A percentile compares a stretch with the other conserved stretches of the same genome.
Evolutionary conservation across 2,329 filamentous ascomycete species (phyloP).

Genomic region (Apiospora kogelbergensis): DNA sequence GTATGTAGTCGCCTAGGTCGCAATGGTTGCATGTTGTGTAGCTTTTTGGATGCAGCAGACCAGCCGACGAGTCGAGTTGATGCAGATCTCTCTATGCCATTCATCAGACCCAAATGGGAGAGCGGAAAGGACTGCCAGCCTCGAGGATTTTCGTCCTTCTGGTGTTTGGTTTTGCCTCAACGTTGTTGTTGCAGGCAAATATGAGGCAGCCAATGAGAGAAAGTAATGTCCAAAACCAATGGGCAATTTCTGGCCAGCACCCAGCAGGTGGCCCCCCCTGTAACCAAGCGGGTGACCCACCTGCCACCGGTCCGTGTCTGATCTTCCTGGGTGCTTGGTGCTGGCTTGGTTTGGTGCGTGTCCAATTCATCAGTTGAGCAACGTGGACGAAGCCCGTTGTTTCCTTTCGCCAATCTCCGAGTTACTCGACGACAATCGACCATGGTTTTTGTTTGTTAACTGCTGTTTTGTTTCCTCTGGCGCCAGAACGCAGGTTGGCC

Average conservation of each 20-base stretch:
- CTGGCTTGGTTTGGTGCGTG: background rate
- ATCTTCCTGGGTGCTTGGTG: background rate
- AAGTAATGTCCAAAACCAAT: background rate
- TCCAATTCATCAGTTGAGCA: constrained; percentile 5
- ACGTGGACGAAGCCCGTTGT: constrained; percentile 3
- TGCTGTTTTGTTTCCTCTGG: background rate
- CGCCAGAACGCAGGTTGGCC: background rate
- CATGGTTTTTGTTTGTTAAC: background rate
- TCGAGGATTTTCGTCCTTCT: constrained; percentile 2
- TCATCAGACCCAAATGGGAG: background rate
- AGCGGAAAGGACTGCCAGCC: background rate
- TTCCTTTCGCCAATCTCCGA: background rate
- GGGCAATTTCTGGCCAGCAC: background rate
- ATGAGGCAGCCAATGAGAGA: constrained; percentile 26
- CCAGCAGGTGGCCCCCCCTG: background rate
- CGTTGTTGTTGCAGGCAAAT: constrained; percentile 7
- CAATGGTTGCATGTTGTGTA: background rate
- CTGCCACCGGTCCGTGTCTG: background rate
- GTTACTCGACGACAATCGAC: background rate
- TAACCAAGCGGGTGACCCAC: background rate
- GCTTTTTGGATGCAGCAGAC: background rate
- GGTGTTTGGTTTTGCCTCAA: background rate
- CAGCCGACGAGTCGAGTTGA: background rate
- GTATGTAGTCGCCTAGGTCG: background rate
- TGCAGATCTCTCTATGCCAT: background rate